These are phyloP conservation scores for Arabidopsis lyrata DNA, from an alignment of 441 rosid species.

Conservation along the genomic window DNA sequence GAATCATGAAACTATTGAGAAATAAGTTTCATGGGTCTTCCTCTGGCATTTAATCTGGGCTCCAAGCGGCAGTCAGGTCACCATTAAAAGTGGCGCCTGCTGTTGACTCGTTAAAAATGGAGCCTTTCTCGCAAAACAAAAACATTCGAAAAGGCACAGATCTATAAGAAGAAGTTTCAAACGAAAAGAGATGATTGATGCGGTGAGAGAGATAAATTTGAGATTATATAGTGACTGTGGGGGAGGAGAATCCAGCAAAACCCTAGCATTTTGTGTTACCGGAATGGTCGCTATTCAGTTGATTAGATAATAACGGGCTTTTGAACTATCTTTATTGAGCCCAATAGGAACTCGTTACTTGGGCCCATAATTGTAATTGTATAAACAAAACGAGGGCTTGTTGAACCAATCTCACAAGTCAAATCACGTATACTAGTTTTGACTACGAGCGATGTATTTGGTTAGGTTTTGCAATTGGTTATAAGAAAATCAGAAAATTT, in stretches of 20 bases:
- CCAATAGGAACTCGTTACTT: neutral
- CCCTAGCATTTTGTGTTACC: constrained; percentile 24
- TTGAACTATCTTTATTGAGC: neutral
- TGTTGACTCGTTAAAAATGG: constrained; percentile 44
- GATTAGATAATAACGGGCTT: neutral
- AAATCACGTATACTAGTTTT: too few relatives aligned
- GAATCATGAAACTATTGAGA: constrained; percentile 38
- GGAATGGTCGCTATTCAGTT: neutral
- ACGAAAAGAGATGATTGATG: neutral
- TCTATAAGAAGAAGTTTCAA: neutral
- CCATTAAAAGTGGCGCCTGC: constrained; percentile 44
- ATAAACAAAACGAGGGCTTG: too few relatives aligned
- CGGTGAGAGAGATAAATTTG: neutral
- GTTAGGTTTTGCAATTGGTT: too few relatives aligned
- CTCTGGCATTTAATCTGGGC: constrained; percentile 39
- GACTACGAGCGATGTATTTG: too few relatives aligned
- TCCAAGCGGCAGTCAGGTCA: constrained; percentile 49
- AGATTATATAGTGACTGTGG: neutral
- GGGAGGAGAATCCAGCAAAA: constrained; percentile 3
- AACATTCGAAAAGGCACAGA: neutral
- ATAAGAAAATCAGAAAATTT: too few relatives aligned
- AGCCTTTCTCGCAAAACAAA: constrained; percentile 2
- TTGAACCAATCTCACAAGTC: too few relatives aligned
- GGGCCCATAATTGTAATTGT: neutral
- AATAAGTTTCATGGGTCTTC: constrained; percentile 45